Conservation (phyloP, 73 alveolate species). For the Paraurostyla sp. region DNA sequence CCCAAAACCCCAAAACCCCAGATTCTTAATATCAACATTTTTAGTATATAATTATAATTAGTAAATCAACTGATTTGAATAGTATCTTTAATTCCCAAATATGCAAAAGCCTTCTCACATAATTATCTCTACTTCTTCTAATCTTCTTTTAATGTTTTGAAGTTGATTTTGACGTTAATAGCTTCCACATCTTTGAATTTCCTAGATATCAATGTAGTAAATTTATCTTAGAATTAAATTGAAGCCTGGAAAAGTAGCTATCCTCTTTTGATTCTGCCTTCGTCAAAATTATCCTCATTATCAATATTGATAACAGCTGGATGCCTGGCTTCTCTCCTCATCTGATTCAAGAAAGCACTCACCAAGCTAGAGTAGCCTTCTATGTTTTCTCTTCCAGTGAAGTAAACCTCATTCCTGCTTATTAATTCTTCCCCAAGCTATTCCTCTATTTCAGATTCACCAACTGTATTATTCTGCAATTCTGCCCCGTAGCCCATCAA, state of each 20-base stretch:
- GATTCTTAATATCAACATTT: too few species aligned
- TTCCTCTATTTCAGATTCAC: neutral
- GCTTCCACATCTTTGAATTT: slow-evolving; percentile 2
- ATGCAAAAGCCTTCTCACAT: slow-evolving; percentile 13
- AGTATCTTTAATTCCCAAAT: slow-evolving; percentile 38
- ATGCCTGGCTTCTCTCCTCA: neutral
- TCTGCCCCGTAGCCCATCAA: neutral
- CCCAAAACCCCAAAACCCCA: too few species aligned
- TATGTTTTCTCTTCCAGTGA: slow-evolving; percentile 48
- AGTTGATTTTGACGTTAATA: slow-evolving; percentile 55
- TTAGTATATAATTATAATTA: too few species aligned
- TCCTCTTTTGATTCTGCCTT: neutral
- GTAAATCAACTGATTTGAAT: too few species aligned
- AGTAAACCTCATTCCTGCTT: slow-evolving; percentile 25
- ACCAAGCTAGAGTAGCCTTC: slow-evolving; percentile 50
- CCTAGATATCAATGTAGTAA: slow-evolving; percentile 21
- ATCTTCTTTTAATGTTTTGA: slow-evolving; percentile 10
- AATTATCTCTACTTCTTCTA: neutral
- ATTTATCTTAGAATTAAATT: slow-evolving; percentile 31
- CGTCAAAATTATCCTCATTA: neutral
- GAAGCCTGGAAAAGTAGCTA: slow-evolving; percentile 22
- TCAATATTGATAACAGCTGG: slow-evolving; percentile 52
- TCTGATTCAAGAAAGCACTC: neutral
- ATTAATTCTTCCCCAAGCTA: slow-evolving; percentile 31
- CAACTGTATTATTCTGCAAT: neutral